These are phyloP conservation scores for Panicum hallii DNA, from an alignment of 202 grass and related monocot species.

Conservation along the genomic window DNA sequence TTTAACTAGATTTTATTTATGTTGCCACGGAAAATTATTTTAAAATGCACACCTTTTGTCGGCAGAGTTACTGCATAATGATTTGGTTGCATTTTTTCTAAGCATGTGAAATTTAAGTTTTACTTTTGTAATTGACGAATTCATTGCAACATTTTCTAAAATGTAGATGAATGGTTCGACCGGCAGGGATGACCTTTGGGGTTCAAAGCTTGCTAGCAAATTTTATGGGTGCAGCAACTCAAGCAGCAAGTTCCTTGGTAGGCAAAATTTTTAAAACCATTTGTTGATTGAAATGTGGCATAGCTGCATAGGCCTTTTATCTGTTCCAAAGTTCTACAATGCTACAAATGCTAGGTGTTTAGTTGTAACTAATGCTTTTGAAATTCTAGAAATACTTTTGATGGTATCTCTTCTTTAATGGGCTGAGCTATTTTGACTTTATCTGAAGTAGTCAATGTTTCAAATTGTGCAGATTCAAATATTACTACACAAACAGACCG, in stretches of 20 bases:
- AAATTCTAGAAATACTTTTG: conserved; percentile 28
- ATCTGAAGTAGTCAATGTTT: conserved; percentile 34
- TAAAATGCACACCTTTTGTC: neutral
- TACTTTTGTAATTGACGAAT: conserved; percentile 5
- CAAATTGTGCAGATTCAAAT: conserved; percentile 64
- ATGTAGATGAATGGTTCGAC: conserved; percentile 60
- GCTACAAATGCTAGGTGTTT: neutral
- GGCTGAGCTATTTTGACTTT: conserved; percentile 22
- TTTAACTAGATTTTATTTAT: conserved; percentile 36
- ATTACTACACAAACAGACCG: conserved; percentile 56
- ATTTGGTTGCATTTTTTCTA: conserved; percentile 2
- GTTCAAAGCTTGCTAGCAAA: conserved; percentile 73
- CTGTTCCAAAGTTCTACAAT: conserved; percentile 17
- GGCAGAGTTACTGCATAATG: neutral
- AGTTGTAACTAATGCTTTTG: conserved; percentile 14
- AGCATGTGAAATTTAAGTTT: conserved; percentile 19
- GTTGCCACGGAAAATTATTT: conserved; percentile 9
- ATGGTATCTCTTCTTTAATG: conserved; percentile 23
- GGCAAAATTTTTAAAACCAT: conserved; percentile 28
- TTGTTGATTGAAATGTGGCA: conserved; percentile 32
- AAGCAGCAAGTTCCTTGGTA: conserved; percentile 81
- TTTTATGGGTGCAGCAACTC: conserved; percentile 86
- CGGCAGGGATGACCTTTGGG: conserved; percentile 67
- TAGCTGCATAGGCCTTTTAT: conserved; percentile 10
- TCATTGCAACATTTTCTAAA: conserved; percentile 38